These are phyloP conservation scores for Alternaria triticimaculans DNA, from an alignment of 2,329 filamentous ascomycete genomes.

Conservation along the genomic window DNA sequence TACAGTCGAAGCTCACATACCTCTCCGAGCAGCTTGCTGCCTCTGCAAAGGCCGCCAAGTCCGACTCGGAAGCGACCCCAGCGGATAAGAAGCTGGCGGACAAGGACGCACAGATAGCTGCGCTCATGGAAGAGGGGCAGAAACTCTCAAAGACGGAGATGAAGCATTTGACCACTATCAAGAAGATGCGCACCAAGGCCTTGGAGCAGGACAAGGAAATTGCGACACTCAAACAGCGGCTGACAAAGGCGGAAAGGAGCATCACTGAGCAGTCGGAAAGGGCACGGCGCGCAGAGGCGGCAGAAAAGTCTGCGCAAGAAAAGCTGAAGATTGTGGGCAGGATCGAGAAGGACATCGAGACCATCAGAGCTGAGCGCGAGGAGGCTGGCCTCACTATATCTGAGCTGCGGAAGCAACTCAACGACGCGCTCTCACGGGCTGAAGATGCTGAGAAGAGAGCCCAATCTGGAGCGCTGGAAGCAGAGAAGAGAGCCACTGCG, in stretches of 20 bases:
- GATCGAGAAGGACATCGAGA: constrained; percentile 64
- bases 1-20: constrained; percentile 91
- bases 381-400: constrained; percentile 69
- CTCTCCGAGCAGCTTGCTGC: constrained; percentile 81
- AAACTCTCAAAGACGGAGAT: constrained; percentile 86
- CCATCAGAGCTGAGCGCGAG: constrained; percentile 67
- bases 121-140: constrained; percentile 91
- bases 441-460: constrained; percentile 71
- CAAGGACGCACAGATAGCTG: constrained; percentile 87
- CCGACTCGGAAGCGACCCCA: constrained; percentile 31
- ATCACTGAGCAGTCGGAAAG: constrained; percentile 67
- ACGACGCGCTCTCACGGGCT: constrained; percentile 69
- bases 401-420: constrained; percentile 73
- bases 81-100: constrained; percentile 81
- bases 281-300: constrained; percentile 65
- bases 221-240: constrained; percentile 62
- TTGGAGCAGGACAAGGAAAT: constrained; percentile 60
- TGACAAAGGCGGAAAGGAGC: constrained; percentile 70
- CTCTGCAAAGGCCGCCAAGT: constrained; percentile 72
- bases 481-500: constrained; percentile 64
- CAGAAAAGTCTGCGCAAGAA: constrained; percentile 63
- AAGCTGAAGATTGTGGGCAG: constrained; percentile 60
- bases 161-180: constrained; percentile 81
- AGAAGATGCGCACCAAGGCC: constrained; percentile 70
- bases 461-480: constrained; percentile 71